Conservation (phyloP, 495 filamentous ascomycete species). For the Patellaria atrata region DNA sequence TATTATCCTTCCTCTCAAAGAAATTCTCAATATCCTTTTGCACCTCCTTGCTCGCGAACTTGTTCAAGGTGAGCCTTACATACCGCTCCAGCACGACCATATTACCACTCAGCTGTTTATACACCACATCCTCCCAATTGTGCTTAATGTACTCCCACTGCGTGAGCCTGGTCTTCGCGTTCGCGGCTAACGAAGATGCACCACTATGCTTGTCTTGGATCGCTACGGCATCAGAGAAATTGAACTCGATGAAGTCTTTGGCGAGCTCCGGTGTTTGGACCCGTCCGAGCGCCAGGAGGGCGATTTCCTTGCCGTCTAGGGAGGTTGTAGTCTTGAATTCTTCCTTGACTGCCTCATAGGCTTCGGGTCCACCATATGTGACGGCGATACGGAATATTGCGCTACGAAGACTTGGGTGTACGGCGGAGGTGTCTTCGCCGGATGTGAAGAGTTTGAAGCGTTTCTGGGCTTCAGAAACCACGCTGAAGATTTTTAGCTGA, state of each 20-base stretch:
- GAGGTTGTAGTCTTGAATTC: slow-evolving; percentile 70
- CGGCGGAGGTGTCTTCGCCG: slow-evolving; percentile 46
- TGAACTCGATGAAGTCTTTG: slow-evolving; percentile 55
- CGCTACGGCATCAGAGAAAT: slow-evolving; percentile 63
- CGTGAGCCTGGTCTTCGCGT: slow-evolving; percentile 49
- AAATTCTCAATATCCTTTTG: slow-evolving; percentile 67
- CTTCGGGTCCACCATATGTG: slow-evolving; percentile 45
- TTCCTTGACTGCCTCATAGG: slow-evolving; percentile 61
- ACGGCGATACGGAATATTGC: slow-evolving; percentile 71
- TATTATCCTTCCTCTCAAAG: slow-evolving; percentile 69
- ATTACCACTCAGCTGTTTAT: slow-evolving; percentile 56
- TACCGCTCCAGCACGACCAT: slow-evolving; percentile 81
- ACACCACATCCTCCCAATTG: slow-evolving; percentile 53
- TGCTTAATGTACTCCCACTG: slow-evolving; percentile 75
- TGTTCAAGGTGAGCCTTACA: slow-evolving; percentile 56
- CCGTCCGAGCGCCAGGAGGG: slow-evolving; percentile 60
- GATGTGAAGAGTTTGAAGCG: slow-evolving; percentile 63
- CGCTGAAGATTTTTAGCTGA: slow-evolving; percentile 31
- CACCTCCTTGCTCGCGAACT: slow-evolving; percentile 56
- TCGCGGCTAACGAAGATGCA: slow-evolving; percentile 53
- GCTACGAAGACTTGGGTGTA: slow-evolving; percentile 66
- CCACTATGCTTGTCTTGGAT: slow-evolving; percentile 78
- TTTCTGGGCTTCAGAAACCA: slow-evolving; percentile 51
- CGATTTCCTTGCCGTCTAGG: slow-evolving; percentile 81
- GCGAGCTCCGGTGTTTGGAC: slow-evolving; percentile 54